Evolutionary conservation across 768 basidiomycete species (phyloP).

Genomic region (Lactifluus subvellereus): DNA sequence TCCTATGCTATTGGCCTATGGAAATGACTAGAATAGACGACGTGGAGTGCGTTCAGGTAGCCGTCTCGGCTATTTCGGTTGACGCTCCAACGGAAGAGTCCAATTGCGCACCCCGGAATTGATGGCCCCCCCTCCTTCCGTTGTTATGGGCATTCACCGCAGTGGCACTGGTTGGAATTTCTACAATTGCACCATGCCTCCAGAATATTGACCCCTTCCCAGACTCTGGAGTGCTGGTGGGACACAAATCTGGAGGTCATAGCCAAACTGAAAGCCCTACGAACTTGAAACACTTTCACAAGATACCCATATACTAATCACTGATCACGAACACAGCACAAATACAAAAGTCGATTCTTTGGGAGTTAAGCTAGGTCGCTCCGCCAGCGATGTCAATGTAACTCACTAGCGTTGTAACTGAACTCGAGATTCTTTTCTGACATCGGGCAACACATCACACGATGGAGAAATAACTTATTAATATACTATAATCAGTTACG

Average conservation of each 20-base stretch:
- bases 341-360: background rate
- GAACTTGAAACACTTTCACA: background rate
- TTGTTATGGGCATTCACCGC: background rate
- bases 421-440: no score
- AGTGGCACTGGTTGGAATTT: background rate
- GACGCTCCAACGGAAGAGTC: background rate
- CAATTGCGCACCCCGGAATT: background rate
- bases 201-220: background rate
- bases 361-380: background rate
- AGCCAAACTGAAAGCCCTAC: background rate
- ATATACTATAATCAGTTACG: no score
- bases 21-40: background rate
- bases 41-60: background rate
- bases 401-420: no score
- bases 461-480: no score
- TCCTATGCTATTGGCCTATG: background rate
- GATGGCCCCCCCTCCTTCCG: background rate
- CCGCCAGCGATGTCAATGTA: no score
- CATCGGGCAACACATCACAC: no score
- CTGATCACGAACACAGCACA: background rate
- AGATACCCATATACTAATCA: background rate
- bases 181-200: background rate
- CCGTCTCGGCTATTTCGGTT: background rate
- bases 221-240: no score
- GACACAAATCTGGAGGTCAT: background rate